A percentile compares a stretch with the other conserved stretches of the same genome.
phyloP scores from a whole-genome alignment of 306 rosid genomes.

The Quercus variabilis region DNA sequence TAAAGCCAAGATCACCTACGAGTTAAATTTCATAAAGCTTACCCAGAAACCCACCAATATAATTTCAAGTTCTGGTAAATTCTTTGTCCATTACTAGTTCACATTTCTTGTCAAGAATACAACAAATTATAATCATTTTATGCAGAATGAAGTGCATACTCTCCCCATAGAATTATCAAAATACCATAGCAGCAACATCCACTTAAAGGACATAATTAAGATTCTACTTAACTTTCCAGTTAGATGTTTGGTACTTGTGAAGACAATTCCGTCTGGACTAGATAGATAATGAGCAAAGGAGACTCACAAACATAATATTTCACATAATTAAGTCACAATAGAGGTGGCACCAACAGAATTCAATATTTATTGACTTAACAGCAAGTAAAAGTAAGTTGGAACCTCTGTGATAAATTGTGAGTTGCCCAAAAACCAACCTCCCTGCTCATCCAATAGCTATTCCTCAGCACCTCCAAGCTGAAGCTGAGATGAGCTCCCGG shows the following conservation, averaged over 20 bases:
- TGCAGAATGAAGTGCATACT: not conserved
- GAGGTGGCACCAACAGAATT: slow-evolving; percentile 39
- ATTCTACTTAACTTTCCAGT: slow-evolving; percentile 21
- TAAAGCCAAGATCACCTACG: not conserved
- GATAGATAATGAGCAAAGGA: slow-evolving; percentile 57
- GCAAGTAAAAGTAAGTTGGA: slow-evolving; percentile 31
- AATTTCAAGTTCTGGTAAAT: not conserved
- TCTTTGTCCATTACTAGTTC: slow-evolving; percentile 1
- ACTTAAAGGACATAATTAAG: slow-evolving; percentile 29
- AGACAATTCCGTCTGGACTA: slow-evolving; percentile 41
- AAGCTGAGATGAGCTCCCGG: slow-evolving; percentile 68
- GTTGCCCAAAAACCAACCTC: slow-evolving; percentile 33
- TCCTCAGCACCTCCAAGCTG: slow-evolving; percentile 79
- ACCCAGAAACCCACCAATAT: not conserved
- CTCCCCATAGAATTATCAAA: slow-evolving; percentile 16
- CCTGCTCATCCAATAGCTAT: slow-evolving; percentile 20
- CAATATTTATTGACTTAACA: slow-evolving; percentile 37
- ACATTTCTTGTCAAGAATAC: slow-evolving; percentile 21
- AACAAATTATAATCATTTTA: slow-evolving; percentile 28
- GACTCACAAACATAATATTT: slow-evolving; percentile 32
- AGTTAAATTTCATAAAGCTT: not conserved
- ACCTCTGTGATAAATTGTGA: slow-evolving; percentile 38
- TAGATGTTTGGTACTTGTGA: slow-evolving; percentile 20
- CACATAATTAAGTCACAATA: slow-evolving; percentile 31
- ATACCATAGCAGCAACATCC: slow-evolving; percentile 22